These are phyloP conservation scores for Ogataea methylovora DNA, from an alignment of 805 yeast genomes.

Conservation along the genomic window DNA sequence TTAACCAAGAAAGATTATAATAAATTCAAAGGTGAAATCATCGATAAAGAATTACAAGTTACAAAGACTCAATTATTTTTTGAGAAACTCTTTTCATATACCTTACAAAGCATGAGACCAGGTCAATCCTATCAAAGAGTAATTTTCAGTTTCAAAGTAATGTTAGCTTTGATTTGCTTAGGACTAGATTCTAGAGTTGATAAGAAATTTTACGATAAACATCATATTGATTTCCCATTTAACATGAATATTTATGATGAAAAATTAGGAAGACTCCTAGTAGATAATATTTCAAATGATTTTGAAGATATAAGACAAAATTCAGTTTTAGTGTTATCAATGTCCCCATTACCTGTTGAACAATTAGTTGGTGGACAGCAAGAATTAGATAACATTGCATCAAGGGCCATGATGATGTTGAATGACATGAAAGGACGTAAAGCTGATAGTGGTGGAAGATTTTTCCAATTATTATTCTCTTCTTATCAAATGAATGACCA, in stretches of 20 bases:
- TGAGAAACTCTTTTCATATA: slow-evolving; percentile 22
- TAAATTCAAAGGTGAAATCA: slow-evolving; percentile 33
- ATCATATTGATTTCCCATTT: slow-evolving; percentile 41
- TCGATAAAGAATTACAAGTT: slow-evolving; percentile 23
- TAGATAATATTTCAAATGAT: slow-evolving; percentile 59
- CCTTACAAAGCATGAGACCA: slow-evolving; percentile 38
- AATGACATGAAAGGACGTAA: slow-evolving; percentile 46
- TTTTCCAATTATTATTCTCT: slow-evolving; percentile 43
- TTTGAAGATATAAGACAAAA: slow-evolving; percentile 68
- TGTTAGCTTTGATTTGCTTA: slow-evolving; percentile 38
- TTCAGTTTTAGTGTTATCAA: slow-evolving; percentile 38
- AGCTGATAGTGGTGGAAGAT: slow-evolving; percentile 75
- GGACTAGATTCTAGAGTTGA: slow-evolving; percentile 48
- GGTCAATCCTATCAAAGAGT: slow-evolving; percentile 50
- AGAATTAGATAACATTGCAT: slow-evolving; percentile 12
- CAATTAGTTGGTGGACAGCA: slow-evolving; percentile 5
- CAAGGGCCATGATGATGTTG: slow-evolving; percentile 22
- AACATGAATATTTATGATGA: slow-evolving; percentile 32
- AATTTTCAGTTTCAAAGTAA: slow-evolving; percentile 40
- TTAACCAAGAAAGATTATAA: slow-evolving; percentile 23
- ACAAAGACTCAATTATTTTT: slow-evolving; percentile 31
- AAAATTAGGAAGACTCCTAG: slow-evolving; percentile 37
- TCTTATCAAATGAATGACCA: slow-evolving; percentile 21
- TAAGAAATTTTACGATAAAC: slow-evolving; percentile 28
- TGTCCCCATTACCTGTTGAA: slow-evolving; percentile 31